Conservation (phyloP, 1,284 basidiomycete genomes). For the Kwoniella shivajii region DNA sequence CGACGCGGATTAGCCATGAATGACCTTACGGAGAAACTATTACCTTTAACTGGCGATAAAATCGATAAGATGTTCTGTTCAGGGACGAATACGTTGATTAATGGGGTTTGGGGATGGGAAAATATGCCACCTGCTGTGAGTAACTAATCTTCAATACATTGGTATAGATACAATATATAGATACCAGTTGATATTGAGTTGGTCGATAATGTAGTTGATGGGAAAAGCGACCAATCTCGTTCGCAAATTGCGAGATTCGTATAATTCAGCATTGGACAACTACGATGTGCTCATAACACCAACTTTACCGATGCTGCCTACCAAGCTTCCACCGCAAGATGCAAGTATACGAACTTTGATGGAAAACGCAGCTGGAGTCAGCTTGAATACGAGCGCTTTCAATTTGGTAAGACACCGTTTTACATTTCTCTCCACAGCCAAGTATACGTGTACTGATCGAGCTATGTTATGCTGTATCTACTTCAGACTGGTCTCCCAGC, state of each 20-base stretch:
- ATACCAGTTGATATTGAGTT: slow-evolving; percentile 18
- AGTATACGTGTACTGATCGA: slow-evolving; percentile 4
- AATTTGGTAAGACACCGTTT: slow-evolving; percentile 39
- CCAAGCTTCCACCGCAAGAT: slow-evolving; percentile 10
- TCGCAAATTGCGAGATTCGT: slow-evolving; percentile 55
- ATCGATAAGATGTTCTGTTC: slow-evolving; percentile 43
- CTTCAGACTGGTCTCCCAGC: slow-evolving; percentile 30
- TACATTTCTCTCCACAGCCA: slow-evolving; percentile 28
- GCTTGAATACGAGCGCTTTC: slow-evolving; percentile 38
- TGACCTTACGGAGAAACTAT: slow-evolving; percentile 49
- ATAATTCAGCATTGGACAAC: slow-evolving; percentile 51
- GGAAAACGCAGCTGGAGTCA: slow-evolving; percentile 28
- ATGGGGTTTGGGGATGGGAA: slow-evolving; percentile 29
- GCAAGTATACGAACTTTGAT: slow-evolving; percentile 22
- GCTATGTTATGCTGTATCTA: slow-evolving; percentile 45
- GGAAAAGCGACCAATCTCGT: slow-evolving; percentile 42
- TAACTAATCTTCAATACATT: too few relatives aligned
- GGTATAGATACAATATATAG: too few relatives aligned
- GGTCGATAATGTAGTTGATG: slow-evolving; percentile 11
- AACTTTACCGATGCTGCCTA: slow-evolving; percentile 44
- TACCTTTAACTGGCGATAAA: slow-evolving; percentile 56
- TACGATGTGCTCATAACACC: slow-evolving; percentile 59
- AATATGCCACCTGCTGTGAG: slow-evolving; percentile 24
- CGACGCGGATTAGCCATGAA: slow-evolving; percentile 53
- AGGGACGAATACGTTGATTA: slow-evolving; percentile 14